Base-by-base conservation (phyloP, 805 yeast species). In the Grigorovia transvaalensis region DNA sequence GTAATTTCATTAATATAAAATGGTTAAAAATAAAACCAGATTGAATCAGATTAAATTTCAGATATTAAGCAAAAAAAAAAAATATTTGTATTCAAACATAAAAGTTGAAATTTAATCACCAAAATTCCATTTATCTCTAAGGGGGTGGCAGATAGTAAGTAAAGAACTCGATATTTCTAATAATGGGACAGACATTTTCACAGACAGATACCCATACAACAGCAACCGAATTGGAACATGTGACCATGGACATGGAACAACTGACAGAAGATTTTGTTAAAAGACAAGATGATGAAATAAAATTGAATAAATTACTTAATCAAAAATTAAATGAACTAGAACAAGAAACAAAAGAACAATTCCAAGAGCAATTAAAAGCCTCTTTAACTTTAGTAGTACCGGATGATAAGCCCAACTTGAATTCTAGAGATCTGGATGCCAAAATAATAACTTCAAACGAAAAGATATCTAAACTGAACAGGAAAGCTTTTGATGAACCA, bases 271-370 rank as follows among this genome's bases (percentile, higher is more conserved):
- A 84, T 63, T 85, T 77, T 63, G 76, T 88, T 8, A 79, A 90
- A 63, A 76, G 81, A 45, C 89, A 85, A 63, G 75, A 78, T 61
- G 78, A 84, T 19, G 85, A 82, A 51, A 78, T 77, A 60, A 81
- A 77, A 57, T 74, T 86, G 51, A 84, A 85, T 64, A 80, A 81
- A 51, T 74, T 84, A 63, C 85, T 85, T 41, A 69, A 78, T 47
- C 74, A 75, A 52, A 82, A 78, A 58, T 72, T 85, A 51, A 70
- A 74, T 43, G 71, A 73, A 50, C 68, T 84, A 54, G 82, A 82
- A 58, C 69, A 70, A 41, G 76, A 78, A 50, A 73, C 86, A 20
- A 62, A 77, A 47, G 67, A 70, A 44, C 68, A 72, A 53, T 80
- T 85, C 59, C 80, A 80, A 54, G 60, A 70, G 12, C 75, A 78